Base-by-base conservation (phyloP, 2,329 filamentous ascomycete genomes). In the Xylariaceae sp. region DNA sequence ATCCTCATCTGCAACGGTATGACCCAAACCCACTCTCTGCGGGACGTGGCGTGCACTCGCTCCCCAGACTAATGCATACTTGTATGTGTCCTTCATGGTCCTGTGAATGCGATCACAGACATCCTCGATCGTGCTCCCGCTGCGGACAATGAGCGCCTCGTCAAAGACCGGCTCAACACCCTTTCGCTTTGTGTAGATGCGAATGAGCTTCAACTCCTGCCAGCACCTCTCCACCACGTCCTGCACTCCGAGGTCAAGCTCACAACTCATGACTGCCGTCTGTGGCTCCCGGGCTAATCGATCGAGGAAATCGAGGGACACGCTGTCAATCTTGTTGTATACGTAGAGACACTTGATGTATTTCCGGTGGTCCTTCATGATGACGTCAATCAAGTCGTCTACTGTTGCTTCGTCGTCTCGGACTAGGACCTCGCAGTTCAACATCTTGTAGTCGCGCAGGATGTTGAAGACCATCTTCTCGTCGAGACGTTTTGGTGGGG, bases 401-500 rank as follows among this genome's bases (percentile, higher is more conserved):
- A 99, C 91, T 1, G 94, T 97, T 39, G 88, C 90, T 69, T 95
- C 86, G 67, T 99, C 94, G 69, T 99, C 94, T 63, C 94, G 88
- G 14, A 99, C 84, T 18, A 99, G 82, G 1, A 99, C 92, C 71
- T 99, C 94, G 73, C 89, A 94, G 76, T 99, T 99, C 54, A 99
- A 83, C 63, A 99, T 91, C 77, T 97, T 97, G 84, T 99, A 99
- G 79, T 99, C 94, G 61, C 90, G 88, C 46, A 99, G 80, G 67
- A 99, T 97, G 75, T 96, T 97, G 79, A 87, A 96, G 54, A 99
- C 80, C 89, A 99, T 96, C 76, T 95, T 97, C 72, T 99, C 93
- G 72, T 99, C 94, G 53, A 99, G 78, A 54, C 88, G 75, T 71
- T 97, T 97, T 4, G 94, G 93, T 2, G 94, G 88, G 5, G 84